Conservation (phyloP, 2,329 filamentous ascomycete species). For the Pyricularia grisea region DNA sequence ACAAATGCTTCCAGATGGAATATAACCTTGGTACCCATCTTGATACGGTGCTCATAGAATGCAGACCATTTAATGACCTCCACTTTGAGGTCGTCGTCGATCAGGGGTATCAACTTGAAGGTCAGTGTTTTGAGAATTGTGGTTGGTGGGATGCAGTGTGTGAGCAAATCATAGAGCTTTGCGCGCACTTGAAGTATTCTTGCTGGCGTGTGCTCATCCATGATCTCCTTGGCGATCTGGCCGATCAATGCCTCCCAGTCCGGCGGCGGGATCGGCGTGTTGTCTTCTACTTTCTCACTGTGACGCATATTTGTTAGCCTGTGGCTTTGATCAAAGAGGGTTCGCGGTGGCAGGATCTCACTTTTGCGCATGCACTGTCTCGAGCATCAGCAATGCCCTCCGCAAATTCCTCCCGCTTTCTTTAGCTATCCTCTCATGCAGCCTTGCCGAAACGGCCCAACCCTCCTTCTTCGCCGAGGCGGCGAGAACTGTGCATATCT, state of each 20-base stretch:
- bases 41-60: slow-evolving; percentile 94
- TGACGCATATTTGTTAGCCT: neutral
- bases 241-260: slow-evolving; percentile 93
- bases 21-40: slow-evolving; percentile 87
- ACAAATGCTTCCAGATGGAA: slow-evolving; percentile 98
- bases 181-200: slow-evolving; percentile 80
- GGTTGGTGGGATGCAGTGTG: slow-evolving; percentile 92
- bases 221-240: slow-evolving; percentile 85
- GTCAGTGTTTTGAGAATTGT: slow-evolving; percentile 91
- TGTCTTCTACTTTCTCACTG: slow-evolving; percentile 84
- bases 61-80: slow-evolving; percentile 95
- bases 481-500: slow-evolving; percentile 74
- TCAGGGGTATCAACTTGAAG: slow-evolving; percentile 79
- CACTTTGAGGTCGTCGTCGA: slow-evolving; percentile 82
- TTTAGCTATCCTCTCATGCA: slow-evolving; percentile 79
- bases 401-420: slow-evolving; percentile 88
- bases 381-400: slow-evolving; percentile 89
- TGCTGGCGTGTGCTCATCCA: slow-evolving; percentile 85
- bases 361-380: slow-evolving; percentile 96
- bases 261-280: slow-evolving; percentile 82
- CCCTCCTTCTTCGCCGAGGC: slow-evolving; percentile 66
- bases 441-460: slow-evolving; percentile 64
- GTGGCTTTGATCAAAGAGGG: neutral
- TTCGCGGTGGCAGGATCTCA: slow-evolving; percentile 32
- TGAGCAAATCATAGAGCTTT: slow-evolving; percentile 94